These are phyloP conservation scores for Herpotrichia juniperi DNA, from an alignment of 2,329 filamentous ascomycete genomes.

Conservation along the genomic window DNA sequence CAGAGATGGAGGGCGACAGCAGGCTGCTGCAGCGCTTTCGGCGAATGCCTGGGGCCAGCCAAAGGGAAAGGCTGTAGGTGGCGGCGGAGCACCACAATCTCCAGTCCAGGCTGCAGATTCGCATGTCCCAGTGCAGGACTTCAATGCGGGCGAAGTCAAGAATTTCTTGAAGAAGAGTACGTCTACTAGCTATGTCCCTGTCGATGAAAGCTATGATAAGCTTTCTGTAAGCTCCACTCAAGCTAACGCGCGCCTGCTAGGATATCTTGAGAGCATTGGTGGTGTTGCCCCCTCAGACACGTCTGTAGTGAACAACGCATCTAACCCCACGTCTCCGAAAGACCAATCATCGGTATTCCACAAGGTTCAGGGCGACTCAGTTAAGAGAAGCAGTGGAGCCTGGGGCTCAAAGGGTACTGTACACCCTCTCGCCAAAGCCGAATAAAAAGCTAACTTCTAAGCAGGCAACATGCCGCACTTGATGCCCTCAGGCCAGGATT, in stretches of 20 bases:
- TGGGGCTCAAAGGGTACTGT: conserved; percentile 48
- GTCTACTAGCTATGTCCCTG: conserved; percentile 12
- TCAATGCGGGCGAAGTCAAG: conserved; percentile 52
- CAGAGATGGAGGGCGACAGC: conserved; percentile 40
- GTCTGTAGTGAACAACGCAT: conserved; percentile 13
- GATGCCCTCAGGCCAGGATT: conserved; percentile 53
- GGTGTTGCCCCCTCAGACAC: conserved; percentile 23
- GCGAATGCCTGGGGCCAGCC: conserved; percentile 42
- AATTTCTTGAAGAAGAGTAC: conserved; percentile 49
- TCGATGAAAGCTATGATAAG: background rate
- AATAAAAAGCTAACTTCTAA: conserved; percentile 15
- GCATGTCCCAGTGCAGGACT: conserved; percentile 46
- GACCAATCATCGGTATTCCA: conserved; percentile 41
- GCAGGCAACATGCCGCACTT: conserved; percentile 44
- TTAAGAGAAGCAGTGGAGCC: conserved; percentile 44
- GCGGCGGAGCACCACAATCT: conserved; percentile 23
- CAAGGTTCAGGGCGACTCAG: conserved; percentile 49
- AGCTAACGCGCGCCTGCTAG: conserved; percentile 26
- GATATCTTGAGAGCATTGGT: conserved; percentile 36
- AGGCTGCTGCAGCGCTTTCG: conserved; percentile 35
- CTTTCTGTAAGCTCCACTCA: background rate
- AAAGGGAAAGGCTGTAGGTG: conserved; percentile 37
- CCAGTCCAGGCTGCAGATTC: conserved; percentile 26
- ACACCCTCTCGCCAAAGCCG: conserved; percentile 2
- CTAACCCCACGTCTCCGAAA: conserved; percentile 25